A percentile compares a stretch with the other conserved stretches of the same genome.
Evolutionary conservation across 2,329 filamentous ascomycete genomes (phyloP).

Genomic region (Metarhizium rileyi): DNA sequence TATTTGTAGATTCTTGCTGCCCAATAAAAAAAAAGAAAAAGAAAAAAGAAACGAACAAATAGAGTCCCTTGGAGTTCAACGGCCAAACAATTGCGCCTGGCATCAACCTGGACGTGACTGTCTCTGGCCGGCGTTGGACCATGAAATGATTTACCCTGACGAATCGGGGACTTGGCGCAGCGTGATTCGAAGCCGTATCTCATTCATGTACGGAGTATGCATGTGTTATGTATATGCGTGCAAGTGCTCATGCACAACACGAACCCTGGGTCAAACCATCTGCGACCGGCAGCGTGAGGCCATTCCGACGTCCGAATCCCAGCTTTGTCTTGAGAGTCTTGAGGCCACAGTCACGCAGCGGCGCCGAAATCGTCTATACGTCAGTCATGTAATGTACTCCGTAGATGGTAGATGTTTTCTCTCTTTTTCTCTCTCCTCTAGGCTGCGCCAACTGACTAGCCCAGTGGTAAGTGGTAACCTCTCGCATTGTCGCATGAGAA

Average conservation of each 20-base stretch:
- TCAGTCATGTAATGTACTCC: too few relatives aligned
- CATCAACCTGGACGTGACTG: not conserved
- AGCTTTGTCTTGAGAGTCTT: too few relatives aligned
- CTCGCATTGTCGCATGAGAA: too few relatives aligned
- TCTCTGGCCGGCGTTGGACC: not conserved
- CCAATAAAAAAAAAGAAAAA: too few relatives aligned
- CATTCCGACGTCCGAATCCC: too few relatives aligned
- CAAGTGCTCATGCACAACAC: not conserved
- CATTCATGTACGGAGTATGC: not conserved
- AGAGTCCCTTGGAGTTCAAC: not conserved
- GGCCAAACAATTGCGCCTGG: not conserved
- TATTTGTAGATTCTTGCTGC: conserved; percentile 3
- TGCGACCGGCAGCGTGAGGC: not conserved
- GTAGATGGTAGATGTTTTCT: too few relatives aligned
- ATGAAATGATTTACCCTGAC: not conserved
- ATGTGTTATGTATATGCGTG: not conserved
- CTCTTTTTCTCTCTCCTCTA: too few relatives aligned
- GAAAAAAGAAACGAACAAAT: too few relatives aligned
- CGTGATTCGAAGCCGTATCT: not conserved
- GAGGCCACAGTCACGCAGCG: not conserved
- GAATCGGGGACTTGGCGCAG: not conserved
- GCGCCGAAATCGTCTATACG: too few relatives aligned
- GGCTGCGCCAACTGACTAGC: too few relatives aligned
- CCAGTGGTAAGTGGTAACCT: too few relatives aligned
- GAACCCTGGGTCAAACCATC: not conserved